Base-by-base conservation (phyloP, 208 protist genomes). In the Histomonas meleagridis region DNA sequence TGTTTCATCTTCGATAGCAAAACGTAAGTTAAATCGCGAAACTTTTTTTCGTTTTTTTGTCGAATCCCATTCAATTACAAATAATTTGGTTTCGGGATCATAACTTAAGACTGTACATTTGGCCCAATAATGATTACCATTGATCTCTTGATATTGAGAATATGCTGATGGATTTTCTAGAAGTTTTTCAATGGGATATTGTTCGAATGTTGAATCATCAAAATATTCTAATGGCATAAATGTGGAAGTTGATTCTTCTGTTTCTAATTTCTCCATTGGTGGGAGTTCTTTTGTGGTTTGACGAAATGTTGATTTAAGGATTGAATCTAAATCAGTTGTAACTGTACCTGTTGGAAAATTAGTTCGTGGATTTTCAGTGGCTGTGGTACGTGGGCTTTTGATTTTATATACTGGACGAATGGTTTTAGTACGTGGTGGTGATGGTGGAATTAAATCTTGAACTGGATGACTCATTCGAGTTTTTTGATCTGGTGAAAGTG, bases 181-280 rank as follows among this genome's bases (percentile, higher is more conserved):
- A 38, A 86, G 38, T 51, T 86, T 23, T 18, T 86, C 76, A n/a
- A 86, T 5, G 51, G 76, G 40, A 86, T 55, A 86, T 86, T 86
- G n/a, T 35, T 86, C 76, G 46, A 55, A 86, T 40, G 43, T 86
- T 86, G 32, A 86, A 86, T 86, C 76, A 38, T 86, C 76, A n/a
- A 86, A 86, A 51, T 57, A 32, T 86, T 86, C 76, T 5, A 86
- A n/a, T 86, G 76, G 76, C 55, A 86, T 57, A 86, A 86, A 86
- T 43, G 46, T 26, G 23, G 43, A 16, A n/a, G 51, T n/a, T 18
- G 14, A 49, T 21, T 57, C 40, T 16, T 12, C 4, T 38, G 76
- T 55, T 86, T 51, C 46, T 32, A 51, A 46, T 16, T 43, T 86
- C 55, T 86, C 55, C 23, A 86, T 16, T 12, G 76, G 76, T 38